A percentile compares a stretch with the other conserved stretches of the same genome.
Evolutionary conservation across 2,329 filamentous ascomycete genomes (phyloP).

Genomic region (Pseudovirgaria hyperparasitica): DNA sequence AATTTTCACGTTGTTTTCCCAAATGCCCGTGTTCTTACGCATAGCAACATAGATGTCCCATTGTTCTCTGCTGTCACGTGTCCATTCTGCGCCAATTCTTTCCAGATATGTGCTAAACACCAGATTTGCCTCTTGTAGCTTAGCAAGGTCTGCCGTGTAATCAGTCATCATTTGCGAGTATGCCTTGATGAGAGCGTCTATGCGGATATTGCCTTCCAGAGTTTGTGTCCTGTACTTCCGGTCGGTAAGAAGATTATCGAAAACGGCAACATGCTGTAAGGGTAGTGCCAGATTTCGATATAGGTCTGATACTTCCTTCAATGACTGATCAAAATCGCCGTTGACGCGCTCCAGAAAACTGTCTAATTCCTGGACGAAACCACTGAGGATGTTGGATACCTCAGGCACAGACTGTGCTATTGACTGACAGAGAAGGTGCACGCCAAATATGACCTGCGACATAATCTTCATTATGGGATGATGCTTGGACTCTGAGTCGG

Average conservation of each 20-base stretch:
- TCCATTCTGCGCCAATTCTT: conserved; percentile 48
- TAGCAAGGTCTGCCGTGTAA: conserved; percentile 63
- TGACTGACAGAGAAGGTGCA: conserved; percentile 73
- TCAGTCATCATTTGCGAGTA: conserved; percentile 67
- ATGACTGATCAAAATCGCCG: conserved; percentile 71
- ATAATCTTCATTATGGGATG: conserved; percentile 86
- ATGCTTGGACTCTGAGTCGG: conserved; percentile 60
- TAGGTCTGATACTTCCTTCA: conserved; percentile 59
- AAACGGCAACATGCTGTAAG: conserved; percentile 68
- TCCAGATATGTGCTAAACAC: conserved; percentile 67
- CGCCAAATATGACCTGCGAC: conserved; percentile 85
- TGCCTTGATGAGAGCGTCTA: conserved; percentile 76
- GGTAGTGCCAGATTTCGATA: conserved; percentile 66
- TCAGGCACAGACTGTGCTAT: conserved; percentile 81
- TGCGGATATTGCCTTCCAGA: conserved; percentile 75
- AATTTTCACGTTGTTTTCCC: conserved; percentile 68
- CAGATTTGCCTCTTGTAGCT: conserved; percentile 62
- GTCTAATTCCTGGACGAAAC: conserved; percentile 88
- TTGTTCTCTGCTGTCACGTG: conserved; percentile 46
- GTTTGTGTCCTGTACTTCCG: conserved; percentile 71
- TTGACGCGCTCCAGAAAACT: conserved; percentile 76
- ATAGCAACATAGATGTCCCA: conserved; percentile 74
- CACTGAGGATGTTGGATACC: conserved; percentile 78
- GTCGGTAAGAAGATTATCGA: conserved; percentile 80
- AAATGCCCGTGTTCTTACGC: conserved; percentile 85